phyloP scores from a whole-genome alignment of 2,329 filamentous ascomycete species.

The Pseudohalonectria lignicola region DNA sequence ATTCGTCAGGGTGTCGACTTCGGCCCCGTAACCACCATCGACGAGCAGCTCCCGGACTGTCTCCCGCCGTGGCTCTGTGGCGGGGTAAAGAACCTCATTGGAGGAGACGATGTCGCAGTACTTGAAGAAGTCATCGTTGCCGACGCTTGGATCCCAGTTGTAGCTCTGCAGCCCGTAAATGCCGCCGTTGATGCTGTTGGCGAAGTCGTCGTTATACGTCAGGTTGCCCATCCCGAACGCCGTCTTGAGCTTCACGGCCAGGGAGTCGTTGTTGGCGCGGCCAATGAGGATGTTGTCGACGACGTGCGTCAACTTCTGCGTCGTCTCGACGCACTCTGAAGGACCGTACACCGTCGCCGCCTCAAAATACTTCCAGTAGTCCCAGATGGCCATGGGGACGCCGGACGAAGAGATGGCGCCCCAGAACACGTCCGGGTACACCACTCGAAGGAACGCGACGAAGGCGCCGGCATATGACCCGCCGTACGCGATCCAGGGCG shows the following conservation, averaged over 20 bases:
- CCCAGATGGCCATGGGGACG: conserved; percentile 65
- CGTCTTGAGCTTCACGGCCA: conserved; percentile 22
- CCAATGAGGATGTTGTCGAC: conserved; percentile 39
- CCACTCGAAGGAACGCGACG: conserved; percentile 62
- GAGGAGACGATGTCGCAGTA: conserved; percentile 39
- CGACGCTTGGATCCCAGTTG: conserved; percentile 42
- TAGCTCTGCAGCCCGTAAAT: conserved; percentile 32
- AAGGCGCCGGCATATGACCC: conserved; percentile 77
- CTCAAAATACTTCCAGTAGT: conserved; percentile 58
- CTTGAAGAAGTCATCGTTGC: conserved; percentile 29
- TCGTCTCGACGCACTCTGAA: conserved; percentile 51
- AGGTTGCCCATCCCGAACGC: conserved; percentile 35
- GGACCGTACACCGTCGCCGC: conserved; percentile 37
- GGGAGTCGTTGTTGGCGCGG: conserved; percentile 27
- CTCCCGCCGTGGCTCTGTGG: conserved; percentile 20
- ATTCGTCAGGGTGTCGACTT: conserved; percentile 24
- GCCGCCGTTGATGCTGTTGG: conserved; percentile 25
- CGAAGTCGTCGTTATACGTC: conserved; percentile 36
- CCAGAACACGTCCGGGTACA: conserved; percentile 72
- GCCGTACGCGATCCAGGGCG: conserved; percentile 67
- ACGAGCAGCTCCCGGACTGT: conserved; percentile 27
- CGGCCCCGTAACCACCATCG: conserved; percentile 26
- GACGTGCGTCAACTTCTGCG: conserved; percentile 43
- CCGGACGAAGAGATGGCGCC: conserved; percentile 72
- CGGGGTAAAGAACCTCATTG: conserved; percentile 26